Percentiles rank a stretch among this genome's conserved stretches.
Conservation (phyloP, 768 basidiomycete genomes). For the Fistulinella prunicolor region DNA sequence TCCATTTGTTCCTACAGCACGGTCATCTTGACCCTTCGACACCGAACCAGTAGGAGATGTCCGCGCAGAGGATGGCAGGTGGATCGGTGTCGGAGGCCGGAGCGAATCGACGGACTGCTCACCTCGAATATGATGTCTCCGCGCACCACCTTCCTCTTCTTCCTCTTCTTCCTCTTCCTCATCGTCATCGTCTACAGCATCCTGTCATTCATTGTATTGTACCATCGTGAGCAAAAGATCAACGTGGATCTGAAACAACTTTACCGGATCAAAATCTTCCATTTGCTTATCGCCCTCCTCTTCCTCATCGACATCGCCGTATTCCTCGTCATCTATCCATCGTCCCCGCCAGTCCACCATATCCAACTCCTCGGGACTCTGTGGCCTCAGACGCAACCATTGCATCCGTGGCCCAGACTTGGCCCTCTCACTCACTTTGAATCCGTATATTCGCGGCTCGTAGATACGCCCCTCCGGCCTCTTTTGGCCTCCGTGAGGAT, state of each 20-base stretch:
- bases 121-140: conserved; percentile 33
- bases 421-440: conserved; percentile 94
- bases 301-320: conserved; percentile 60
- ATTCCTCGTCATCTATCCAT: conserved; percentile 79
- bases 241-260: conserved; percentile 14
- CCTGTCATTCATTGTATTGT: conserved; percentile 34
- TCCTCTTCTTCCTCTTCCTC: conserved; percentile 52
- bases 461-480: conserved; percentile 85
- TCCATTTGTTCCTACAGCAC: conserved; percentile 23
- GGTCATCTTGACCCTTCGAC: conserved; percentile 42
- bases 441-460: conserved; percentile 91
- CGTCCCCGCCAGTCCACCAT: conserved; percentile 87
- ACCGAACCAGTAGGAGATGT: conserved; percentile 53
- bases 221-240: conserved; percentile 12
- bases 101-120: conserved; percentile 38
- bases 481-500: conserved; percentile 87
- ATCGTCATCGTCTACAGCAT: conserved; percentile 55
- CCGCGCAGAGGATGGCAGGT: conserved; percentile 43
- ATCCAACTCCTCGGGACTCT: conserved; percentile 75
- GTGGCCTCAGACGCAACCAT: conserved; percentile 89
- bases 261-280: conserved; percentile 85
- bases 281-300: conserved; percentile 64
- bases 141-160: conserved; percentile 24
- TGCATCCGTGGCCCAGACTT: conserved; percentile 96
- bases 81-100: conserved; percentile 39